phyloP scores from a whole-genome alignment of 208 protist species.

The Trypanosoma theileri region DNA sequence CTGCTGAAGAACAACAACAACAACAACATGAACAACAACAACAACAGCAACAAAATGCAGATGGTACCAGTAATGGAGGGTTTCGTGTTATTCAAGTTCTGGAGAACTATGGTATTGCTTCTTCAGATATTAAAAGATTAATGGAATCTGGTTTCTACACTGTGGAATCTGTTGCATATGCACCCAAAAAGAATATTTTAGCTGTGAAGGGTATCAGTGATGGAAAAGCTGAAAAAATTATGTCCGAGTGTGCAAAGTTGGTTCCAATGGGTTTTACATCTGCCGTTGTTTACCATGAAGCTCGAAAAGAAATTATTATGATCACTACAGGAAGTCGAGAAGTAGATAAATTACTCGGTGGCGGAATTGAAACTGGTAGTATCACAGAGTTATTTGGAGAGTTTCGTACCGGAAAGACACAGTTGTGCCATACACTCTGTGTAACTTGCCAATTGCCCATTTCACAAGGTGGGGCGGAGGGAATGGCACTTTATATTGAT shows the following conservation, averaged over 20 bases:
- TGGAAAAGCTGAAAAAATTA: slow-evolving; percentile 98
- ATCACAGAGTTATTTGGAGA: slow-evolving; percentile 99
- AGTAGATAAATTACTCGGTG: slow-evolving; percentile 96
- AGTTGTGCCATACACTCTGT: slow-evolving; percentile 99
- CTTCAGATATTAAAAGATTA: slow-evolving; percentile 97
- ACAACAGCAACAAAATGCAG: slow-evolving; percentile 41
- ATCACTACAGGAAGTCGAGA: slow-evolving; percentile 98
- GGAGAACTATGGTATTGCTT: slow-evolving; percentile 93
- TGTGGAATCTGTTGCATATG: slow-evolving; percentile 96
- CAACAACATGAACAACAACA: slow-evolving; percentile 17
- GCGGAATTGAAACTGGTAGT: slow-evolving; percentile 98
- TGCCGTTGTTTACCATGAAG: slow-evolving; percentile 96
- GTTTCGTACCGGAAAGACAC: slow-evolving; percentile 99
- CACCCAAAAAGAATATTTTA: slow-evolving; percentile 96
- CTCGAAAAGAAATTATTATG: slow-evolving; percentile 95
- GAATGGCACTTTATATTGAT: slow-evolving; percentile 99
- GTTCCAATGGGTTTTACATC: slow-evolving; percentile 98
- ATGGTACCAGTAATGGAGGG: slow-evolving; percentile 38
- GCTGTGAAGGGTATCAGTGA: slow-evolving; percentile 98
- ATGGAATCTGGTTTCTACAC: slow-evolving; percentile 95
- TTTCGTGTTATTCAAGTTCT: slow-evolving; percentile 89
- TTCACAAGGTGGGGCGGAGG: slow-evolving; percentile 95
- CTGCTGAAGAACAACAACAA: slow-evolving; percentile 22
- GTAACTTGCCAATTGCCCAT: slow-evolving; percentile 97
- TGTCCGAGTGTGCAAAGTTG: slow-evolving; percentile 93